These are phyloP conservation scores for Neurospora cerealis DNA, from an alignment of 495 filamentous ascomycete species.

Conservation along the genomic window DNA sequence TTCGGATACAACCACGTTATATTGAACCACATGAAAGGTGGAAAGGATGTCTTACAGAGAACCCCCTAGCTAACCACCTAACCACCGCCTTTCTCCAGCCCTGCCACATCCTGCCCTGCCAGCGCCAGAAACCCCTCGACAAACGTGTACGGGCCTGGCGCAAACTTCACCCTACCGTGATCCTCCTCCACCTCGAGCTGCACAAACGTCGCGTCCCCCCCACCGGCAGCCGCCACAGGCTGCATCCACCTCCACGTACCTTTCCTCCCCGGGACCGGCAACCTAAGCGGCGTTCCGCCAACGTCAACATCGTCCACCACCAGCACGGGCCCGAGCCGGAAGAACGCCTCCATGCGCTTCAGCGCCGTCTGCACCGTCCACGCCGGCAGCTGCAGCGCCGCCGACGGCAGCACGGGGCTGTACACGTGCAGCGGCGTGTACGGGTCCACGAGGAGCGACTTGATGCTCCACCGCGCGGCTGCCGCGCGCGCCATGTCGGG, in stretches of 20 bases:
- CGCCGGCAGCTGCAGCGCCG: slow-evolving; percentile 23
- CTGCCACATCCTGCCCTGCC: slow-evolving; percentile 1
- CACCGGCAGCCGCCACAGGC: slow-evolving; percentile 21
- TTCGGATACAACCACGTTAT: no score
- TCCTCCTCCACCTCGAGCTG: background rate
- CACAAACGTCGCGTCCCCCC: background rate
- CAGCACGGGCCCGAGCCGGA: slow-evolving; percentile 33
- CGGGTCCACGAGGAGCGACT: slow-evolving; percentile 31
- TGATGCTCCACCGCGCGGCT: background rate
- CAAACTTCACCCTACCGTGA: slow-evolving; percentile 9
- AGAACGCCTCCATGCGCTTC: slow-evolving; percentile 36
- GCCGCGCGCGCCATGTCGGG: background rate
- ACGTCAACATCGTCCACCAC: slow-evolving; percentile 13
- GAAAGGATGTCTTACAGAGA: no score
- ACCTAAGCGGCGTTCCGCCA: background rate
- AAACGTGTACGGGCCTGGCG: slow-evolving; percentile 27
- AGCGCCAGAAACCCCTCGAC: slow-evolving; percentile 39
- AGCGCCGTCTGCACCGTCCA: slow-evolving; percentile 38
- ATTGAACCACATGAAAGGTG: no score
- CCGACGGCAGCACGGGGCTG: slow-evolving; percentile 26
- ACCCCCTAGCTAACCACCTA: no score
- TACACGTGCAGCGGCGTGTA: slow-evolving; percentile 35
- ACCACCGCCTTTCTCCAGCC: no score
- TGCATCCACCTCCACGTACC: slow-evolving; percentile 39
- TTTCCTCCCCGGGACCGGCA: background rate